A percentile compares a stretch with the other conserved stretches of the same genome.
These are phyloP conservation scores for Albizia julibrissin DNA, from an alignment of 306 rosid species.

Conservation along the genomic window DNA sequence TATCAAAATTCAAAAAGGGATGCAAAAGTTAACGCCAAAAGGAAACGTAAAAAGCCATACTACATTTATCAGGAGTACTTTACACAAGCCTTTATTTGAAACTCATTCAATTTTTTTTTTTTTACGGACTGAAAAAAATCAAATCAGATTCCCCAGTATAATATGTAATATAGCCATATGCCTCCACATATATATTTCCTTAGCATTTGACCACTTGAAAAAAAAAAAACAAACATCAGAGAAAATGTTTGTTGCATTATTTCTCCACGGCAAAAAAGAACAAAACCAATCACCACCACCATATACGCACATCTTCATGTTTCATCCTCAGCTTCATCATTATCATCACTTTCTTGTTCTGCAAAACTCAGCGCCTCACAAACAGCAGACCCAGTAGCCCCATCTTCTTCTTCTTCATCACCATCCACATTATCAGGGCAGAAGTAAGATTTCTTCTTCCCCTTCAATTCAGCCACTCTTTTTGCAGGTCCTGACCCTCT, in stretches of 20 bases:
- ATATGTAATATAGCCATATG: not conserved
- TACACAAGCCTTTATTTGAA: not conserved
- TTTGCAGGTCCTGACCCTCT: conserved; percentile 90
- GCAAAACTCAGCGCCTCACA: conserved; percentile 70
- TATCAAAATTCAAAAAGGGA: not conserved
- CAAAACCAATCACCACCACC: not conserved
- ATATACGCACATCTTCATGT: conserved; percentile 1
- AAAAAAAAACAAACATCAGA: not conserved
- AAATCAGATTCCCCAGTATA: not conserved
- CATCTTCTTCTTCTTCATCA: conserved; percentile 22
- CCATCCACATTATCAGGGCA: conserved; percentile 27
- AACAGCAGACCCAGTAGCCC: conserved; percentile 24
- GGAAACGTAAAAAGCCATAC: not conserved
- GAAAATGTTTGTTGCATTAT: conserved; percentile 20
- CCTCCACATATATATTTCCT: not conserved
- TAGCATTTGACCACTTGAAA: not conserved
- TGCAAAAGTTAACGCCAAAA: not conserved
- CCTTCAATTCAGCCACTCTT: conserved; percentile 63
- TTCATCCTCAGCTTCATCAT: conserved; percentile 2
- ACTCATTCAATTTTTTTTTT: not conserved
- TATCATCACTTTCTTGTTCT: conserved; percentile 39
- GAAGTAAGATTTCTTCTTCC: conserved; percentile 54
- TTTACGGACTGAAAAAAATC: not conserved
- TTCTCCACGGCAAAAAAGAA: conserved; percentile 4
- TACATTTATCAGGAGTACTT: not conserved